phyloP scores from a whole-genome alignment of 306 rosid species.

The Quercus rubra region DNA sequence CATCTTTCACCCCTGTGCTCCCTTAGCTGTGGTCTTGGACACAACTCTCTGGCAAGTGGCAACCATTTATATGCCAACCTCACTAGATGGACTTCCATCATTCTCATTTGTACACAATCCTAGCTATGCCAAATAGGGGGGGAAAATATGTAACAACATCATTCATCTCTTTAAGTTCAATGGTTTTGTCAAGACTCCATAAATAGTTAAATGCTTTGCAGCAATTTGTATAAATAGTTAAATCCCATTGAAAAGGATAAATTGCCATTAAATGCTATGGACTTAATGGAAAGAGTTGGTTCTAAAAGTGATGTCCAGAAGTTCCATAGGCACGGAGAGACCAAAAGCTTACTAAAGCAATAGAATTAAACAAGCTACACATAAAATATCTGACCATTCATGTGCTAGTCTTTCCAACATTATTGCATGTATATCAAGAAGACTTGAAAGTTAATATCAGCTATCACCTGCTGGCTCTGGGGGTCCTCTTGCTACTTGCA shows the following conservation, averaged over 20 bases:
- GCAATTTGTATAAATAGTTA: background rate
- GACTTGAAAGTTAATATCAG: background rate
- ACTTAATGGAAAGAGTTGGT: background rate
- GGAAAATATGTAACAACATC: background rate
- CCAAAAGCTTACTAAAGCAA: background rate
- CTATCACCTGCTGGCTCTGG: slow-evolving; percentile 1
- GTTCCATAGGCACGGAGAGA: background rate
- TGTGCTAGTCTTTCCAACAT: background rate
- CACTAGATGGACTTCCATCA: no score
- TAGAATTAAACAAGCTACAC: background rate
- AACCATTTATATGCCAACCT: no score
- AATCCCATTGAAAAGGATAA: background rate
- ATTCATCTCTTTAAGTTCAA: background rate
- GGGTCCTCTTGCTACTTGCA: background rate
- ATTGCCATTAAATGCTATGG: background rate
- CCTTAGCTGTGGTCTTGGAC: no score
- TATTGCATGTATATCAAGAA: background rate
- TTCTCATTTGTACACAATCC: background rate
- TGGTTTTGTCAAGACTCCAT: background rate
- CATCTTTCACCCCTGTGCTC: no score
- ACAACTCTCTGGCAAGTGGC: no score
- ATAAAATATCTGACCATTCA: background rate
- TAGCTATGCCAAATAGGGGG: no score
- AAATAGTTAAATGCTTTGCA: background rate
- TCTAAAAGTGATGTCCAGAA: background rate